Base-by-base conservation (phyloP, 768 basidiomycete species). In the Tylopilus rubrobrunneus region DNA sequence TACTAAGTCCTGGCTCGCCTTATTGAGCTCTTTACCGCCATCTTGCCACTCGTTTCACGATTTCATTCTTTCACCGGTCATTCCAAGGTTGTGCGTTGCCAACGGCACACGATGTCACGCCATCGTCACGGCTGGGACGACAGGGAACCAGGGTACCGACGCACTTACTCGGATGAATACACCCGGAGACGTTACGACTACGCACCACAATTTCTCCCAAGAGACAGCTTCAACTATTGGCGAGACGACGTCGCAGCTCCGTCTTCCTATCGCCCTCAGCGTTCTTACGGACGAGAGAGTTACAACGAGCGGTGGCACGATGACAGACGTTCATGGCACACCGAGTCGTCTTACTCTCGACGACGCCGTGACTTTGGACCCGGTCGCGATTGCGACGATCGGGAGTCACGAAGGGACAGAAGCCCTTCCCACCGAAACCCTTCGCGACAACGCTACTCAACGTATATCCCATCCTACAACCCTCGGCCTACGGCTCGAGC, bases 221-320 rank as follows among this genome's bases (percentile, higher is more conserved):
- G 56, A 10, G 48, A 52, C 25, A 44, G 49, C 15, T 64, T 60
- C 52, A 57, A 67, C 36, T 62, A 68, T n/a, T 64, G 66, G 66
- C 51, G 55, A 12, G 65, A 65, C n/a, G 56, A 61, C 25, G 2
- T 42, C 40, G 12, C 25, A 12, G 15, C 15, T 4, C 45, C 49
- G 12, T 45, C 33, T 41, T 51, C 53, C 17, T 27, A 49, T 46
- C 19, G 43, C 23, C 46, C 60, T 45, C 52, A 40, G 42, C 55
- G 34, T 27, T 27, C 60, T 19, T 45, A 59, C 39, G 29, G 27
- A n/a, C 25, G 33, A 45, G 58, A 56, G 28, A 34, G 27, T 17
- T 28, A 39, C 44, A 46, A 49, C n/a, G 59, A 54, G n/a, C 59
- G 37, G 51, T 36, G 62, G 54, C 52, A 43, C 21, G 41, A 54